A percentile compares a stretch with the other conserved stretches of the same genome.
Evolutionary conservation across 208 protist species (phyloP).

Genomic region (Jaenimonas drosophilae): DNA sequence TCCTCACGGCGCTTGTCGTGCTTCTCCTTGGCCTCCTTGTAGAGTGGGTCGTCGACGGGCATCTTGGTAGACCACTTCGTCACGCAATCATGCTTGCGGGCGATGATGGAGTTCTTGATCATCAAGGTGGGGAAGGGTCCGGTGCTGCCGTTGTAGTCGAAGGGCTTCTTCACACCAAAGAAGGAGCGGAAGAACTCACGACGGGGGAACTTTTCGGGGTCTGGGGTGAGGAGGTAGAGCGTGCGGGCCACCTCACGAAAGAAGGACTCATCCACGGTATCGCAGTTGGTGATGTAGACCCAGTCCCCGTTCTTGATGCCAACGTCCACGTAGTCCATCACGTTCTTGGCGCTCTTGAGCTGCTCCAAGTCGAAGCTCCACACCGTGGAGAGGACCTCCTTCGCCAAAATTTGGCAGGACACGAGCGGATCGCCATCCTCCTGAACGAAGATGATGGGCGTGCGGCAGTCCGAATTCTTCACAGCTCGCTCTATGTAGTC

Average conservation of each 20-base stretch:
- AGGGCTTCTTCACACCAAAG: constrained; percentile 46
- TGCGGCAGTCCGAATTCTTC: constrained; percentile 81
- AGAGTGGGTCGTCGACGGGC: constrained; percentile 33
- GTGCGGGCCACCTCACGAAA: constrained; percentile 67
- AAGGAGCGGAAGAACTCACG: constrained; percentile 77
- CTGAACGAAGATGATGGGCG: constrained; percentile 64
- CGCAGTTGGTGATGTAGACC: constrained; percentile 80
- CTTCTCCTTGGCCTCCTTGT: constrained; percentile 25
- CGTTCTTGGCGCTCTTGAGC: constrained; percentile 51
- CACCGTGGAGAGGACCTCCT: constrained; percentile 44
- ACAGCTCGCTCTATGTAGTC: constrained; percentile 56
- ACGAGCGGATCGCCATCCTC: constrained; percentile 79
- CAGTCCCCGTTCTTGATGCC: constrained; percentile 85
- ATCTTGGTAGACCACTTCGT: constrained; percentile 57
- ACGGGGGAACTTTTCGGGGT: constrained; percentile 71
- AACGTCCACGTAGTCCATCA: constrained; percentile 84
- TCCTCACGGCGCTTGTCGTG: constrained; percentile 37
- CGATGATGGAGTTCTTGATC: constrained; percentile 59
- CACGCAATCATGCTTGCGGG: constrained; percentile 16
- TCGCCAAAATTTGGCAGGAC: constrained; percentile 57
- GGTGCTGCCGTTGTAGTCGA: constrained; percentile 53
- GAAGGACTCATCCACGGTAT: constrained; percentile 30
- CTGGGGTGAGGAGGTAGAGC: constrained; percentile 59
- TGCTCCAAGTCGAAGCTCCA: constrained; percentile 69
- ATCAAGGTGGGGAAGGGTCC: constrained; percentile 71